These are phyloP conservation scores for Hymenoscyphus scutula DNA, from an alignment of 2,329 filamentous ascomycete genomes.

Conservation along the genomic window DNA sequence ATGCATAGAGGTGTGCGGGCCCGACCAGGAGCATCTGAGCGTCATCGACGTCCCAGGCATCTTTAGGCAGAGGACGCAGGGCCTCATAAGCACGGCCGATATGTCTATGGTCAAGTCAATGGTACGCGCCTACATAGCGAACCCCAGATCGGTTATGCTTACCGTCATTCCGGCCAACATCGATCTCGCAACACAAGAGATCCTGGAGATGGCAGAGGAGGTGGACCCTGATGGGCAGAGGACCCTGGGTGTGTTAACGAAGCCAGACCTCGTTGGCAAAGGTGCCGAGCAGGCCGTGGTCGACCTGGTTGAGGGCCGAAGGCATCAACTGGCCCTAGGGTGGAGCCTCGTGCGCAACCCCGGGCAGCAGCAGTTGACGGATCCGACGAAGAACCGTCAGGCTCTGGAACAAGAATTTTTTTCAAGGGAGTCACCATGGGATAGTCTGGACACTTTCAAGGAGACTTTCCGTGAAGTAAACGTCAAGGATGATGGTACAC, in stretches of 20 bases:
- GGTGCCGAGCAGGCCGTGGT: slow-evolving; percentile 9
- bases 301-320: slow-evolving; percentile 8
- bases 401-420: slow-evolving; percentile 1
- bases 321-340: slow-evolving; percentile 6
- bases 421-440: neutral
- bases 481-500: neutral
- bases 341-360: slow-evolving; percentile 1
- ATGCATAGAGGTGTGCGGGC: slow-evolving; percentile 23
- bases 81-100: slow-evolving; percentile 38
- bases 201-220: slow-evolving; percentile 42
- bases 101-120: slow-evolving; percentile 46
- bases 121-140: slow-evolving; percentile 52
- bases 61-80: slow-evolving; percentile 40
- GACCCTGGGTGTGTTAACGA: slow-evolving; percentile 51
- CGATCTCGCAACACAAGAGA: slow-evolving; percentile 34
- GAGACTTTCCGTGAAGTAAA: no score
- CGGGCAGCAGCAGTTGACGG: slow-evolving; percentile 1
- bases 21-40: slow-evolving; percentile 50
- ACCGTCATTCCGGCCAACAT: slow-evolving; percentile 23
- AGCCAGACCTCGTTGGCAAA: slow-evolving; percentile 33
- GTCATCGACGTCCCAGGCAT: slow-evolving; percentile 59
- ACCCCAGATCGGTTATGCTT: slow-evolving; percentile 39
- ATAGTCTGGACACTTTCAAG: neutral
- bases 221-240: slow-evolving; percentile 38
- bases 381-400: neutral